These are phyloP conservation scores for Haemoproteus tartakovskyi DNA, from an alignment of 169 alveolate genomes.

Conservation along the genomic window DNA sequence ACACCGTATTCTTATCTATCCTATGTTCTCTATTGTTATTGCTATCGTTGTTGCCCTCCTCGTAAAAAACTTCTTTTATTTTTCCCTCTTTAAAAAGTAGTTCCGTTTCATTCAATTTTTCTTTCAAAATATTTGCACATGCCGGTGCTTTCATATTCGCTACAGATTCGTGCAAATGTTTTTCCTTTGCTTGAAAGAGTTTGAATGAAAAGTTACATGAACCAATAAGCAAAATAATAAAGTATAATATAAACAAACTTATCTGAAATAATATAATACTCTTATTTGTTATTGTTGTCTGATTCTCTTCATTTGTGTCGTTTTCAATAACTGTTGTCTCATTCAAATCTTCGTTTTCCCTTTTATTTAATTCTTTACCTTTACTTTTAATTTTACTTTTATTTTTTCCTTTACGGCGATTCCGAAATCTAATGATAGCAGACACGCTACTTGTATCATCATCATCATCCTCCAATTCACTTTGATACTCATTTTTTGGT, in stretches of 20 bases:
- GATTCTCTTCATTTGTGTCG: neutral
- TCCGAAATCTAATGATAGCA: too few relatives aligned
- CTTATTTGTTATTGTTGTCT: constrained; percentile 1
- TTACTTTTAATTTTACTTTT: too few relatives aligned
- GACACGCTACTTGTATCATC: too few relatives aligned
- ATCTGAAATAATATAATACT: constrained; percentile 43
- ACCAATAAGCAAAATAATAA: constrained; percentile 53
- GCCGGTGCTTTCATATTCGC: constrained; percentile 1
- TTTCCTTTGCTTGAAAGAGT: constrained; percentile 53
- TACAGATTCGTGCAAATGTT: constrained; percentile 46
- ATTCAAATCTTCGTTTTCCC: neutral
- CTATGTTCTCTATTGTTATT: neutral
- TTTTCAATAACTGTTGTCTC: neutral
- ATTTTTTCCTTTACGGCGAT: too few relatives aligned
- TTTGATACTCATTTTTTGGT: too few relatives aligned
- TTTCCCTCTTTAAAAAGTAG: too few relatives aligned
- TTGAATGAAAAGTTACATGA: constrained; percentile 59
- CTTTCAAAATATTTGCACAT: neutral
- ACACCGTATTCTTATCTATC: neutral
- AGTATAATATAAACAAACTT: constrained; percentile 20
- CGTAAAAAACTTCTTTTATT: neutral
- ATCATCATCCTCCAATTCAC: too few relatives aligned
- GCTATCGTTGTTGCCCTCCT: neutral
- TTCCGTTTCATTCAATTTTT: too few relatives aligned
- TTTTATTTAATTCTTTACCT: too few relatives aligned